Conservation (phyloP, 257 asterid species). For the Jaltomata sinuosa region DNA sequence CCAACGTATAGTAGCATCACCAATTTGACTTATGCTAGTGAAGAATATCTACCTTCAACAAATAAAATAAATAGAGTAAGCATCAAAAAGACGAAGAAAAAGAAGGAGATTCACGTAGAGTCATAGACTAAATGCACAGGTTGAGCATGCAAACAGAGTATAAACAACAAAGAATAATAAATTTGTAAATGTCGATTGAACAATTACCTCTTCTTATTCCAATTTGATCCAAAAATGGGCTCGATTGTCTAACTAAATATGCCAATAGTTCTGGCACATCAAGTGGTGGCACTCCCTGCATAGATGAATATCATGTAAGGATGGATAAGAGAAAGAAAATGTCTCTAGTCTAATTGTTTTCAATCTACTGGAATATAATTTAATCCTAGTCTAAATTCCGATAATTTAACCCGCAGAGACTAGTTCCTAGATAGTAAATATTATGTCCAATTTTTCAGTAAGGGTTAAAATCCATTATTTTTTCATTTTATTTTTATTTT, state of each 20-base stretch:
- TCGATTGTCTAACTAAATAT: conserved; percentile 85
- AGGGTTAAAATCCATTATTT: background rate
- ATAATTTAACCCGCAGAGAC: background rate
- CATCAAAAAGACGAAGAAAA: background rate
- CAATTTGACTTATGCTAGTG: background rate
- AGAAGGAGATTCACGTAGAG: background rate
- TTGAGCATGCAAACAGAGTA: background rate
- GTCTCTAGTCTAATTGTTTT: background rate
- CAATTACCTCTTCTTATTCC: conserved; percentile 74
- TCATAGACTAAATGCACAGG: background rate
- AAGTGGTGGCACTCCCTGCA: conserved; percentile 88
- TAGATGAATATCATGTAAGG: background rate
- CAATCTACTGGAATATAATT: background rate
- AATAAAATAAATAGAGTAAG: background rate
- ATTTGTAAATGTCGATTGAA: background rate
- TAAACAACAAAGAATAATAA: background rate
- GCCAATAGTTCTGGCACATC: conserved; percentile 93
- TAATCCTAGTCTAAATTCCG: background rate
- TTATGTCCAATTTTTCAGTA: background rate
- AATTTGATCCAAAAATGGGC: conserved; percentile 85
- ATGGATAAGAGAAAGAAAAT: background rate
- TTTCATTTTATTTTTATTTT: background rate
- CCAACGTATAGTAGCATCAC: background rate
- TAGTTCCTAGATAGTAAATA: background rate
- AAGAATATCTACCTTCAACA: background rate